Evolutionary conservation across 331 rosid species (phyloP), one percentile per base, ranked within the genome.

Genomic region (Quercus lobata): DNA sequence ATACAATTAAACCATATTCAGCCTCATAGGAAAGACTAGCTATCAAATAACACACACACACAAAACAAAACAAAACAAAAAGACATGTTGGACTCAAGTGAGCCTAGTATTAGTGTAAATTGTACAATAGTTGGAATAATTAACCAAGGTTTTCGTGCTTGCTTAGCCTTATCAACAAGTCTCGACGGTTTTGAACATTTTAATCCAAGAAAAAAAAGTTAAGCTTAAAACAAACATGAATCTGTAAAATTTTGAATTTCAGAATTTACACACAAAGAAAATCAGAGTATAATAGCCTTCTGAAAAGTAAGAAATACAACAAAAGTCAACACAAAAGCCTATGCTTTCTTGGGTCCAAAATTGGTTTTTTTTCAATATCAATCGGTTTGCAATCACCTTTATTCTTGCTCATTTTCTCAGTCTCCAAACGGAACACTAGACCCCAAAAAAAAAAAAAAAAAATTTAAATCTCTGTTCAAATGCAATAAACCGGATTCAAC

Each of bases 21-120:
- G 32, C 57, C 60, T 66, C 75, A 54, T 78, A 57, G 72, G 29
- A 65, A 55, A 54, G 22, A 17, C 80, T 22, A 80, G 68, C 32
- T 22, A 60, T 24, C 68, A 60, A 24, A 24, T 5, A 60, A 60
- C 6, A 58, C 7, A 22, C 22, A 21, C 10, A 57, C 27, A n/a
- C 4, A 24, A n/a, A 29, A 29, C 30, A 29, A 29, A 29, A 21
- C 29, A n/a, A 57, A n/a, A 57, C 10, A 10, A 22, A 22, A 58
- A 0, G 29, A 22, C 65, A 58, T 16, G 11, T 9, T 22, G 4
- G 29, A 58, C 29, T 58, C 29, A 61, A 32, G 14, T 66, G 46
- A 17, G 24, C 44, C 71, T 16, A 30, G 71, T 65, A 30, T 41
- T 1, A 16, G 44, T n/a, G 35, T 27, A 29, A 19, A 6, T 8